These are phyloP conservation scores for Saitozyma podzolica DNA, from an alignment of 768 basidiomycete species.

Conservation along the genomic window DNA sequence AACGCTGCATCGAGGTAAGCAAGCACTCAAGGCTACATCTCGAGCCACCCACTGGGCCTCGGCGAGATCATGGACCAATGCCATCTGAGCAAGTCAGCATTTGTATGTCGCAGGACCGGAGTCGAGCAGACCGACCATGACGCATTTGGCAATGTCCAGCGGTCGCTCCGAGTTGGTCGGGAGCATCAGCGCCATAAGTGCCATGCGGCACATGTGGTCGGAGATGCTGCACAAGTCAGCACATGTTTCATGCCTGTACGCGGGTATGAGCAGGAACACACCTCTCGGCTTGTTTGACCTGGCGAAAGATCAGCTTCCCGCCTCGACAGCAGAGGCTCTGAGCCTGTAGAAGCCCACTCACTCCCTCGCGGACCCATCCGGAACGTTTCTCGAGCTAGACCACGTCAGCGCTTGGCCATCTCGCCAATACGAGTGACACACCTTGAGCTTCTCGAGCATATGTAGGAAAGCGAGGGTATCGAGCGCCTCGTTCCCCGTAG, in stretches of 20 bases:
- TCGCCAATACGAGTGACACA: constrained; percentile 40
- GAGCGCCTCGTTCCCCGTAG: constrained; percentile 57
- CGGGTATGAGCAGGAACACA: constrained; percentile 1
- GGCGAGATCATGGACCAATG: constrained; percentile 88
- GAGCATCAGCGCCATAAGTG: constrained; percentile 83
- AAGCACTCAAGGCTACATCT: neutral
- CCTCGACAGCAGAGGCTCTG: neutral
- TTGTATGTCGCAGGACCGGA: neutral
- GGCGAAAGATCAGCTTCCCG: neutral
- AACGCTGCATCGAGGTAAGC: constrained; percentile 57
- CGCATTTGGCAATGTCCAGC: constrained; percentile 52
- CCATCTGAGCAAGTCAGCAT: constrained; percentile 72
- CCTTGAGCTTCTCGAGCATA: constrained; percentile 83
- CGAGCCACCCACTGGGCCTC: constrained; percentile 69
- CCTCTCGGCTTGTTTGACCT: constrained; percentile 19
- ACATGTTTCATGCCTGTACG: neutral
- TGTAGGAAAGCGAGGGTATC: constrained; percentile 91
- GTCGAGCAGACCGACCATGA: constrained; percentile 39
- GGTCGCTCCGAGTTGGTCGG: constrained; percentile 73
- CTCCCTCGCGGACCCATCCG: constrained; percentile 86
- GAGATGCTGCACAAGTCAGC: constrained; percentile 64
- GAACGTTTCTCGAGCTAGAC: constrained; percentile 89
- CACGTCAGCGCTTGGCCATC: constrained; percentile 1
- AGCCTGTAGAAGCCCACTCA: constrained; percentile 49
- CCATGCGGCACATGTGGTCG: constrained; percentile 94